Evolutionary conservation across 2,329 filamentous ascomycete species (phyloP), one percentile per base, ranked within the genome.

Genomic region (Ceratocystis lukuohia): DNA sequence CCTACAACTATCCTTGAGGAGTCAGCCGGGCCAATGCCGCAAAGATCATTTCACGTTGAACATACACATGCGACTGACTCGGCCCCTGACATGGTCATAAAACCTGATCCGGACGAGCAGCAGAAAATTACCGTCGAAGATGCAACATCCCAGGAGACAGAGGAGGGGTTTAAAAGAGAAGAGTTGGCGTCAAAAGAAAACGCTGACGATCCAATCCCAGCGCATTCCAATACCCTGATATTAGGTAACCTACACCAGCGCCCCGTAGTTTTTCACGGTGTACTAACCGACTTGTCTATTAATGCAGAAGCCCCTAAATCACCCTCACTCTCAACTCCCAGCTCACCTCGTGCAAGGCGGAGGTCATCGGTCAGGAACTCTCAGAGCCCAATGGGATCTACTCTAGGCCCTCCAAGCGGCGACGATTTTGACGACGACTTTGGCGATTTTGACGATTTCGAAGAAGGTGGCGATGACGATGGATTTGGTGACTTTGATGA

Each of bases 401-500:
- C 62, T 28, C 20, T 53, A 1, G 64, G 30, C 12, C 46, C 53
- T 44, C 64, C 59, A 5, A 73, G 74, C 28, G 73, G 73, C 50
- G 75, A 73, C 69, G 80, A 80, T 53, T 84, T 83, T 72, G 82
- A 80, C 25, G 82, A 84, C 71, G 83, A 85, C 68, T 82, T 83
- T 75, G 82, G 86, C 72, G 83, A 84, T 69, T 85, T 83, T 74
- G 82, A 86, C 72, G 83, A 84, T 69, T 85, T 86, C 70, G 82
- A 84, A 71, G 83, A 85, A 71, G 82, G 81, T 62, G 80, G 79
- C 70, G 80, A 77, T 6, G 78, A 78, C 59, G 79, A 78, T 30
- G 82, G 82, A 71, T 86, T 87, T 76, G 84, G 84, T 71, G 87
- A 89, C 71, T 91, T 90, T 75, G 86, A 88, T 72, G 88, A 87